Conservation (phyloP, 108 stramenopile species). For the Cyclotella choctawhatcheeana region DNA sequence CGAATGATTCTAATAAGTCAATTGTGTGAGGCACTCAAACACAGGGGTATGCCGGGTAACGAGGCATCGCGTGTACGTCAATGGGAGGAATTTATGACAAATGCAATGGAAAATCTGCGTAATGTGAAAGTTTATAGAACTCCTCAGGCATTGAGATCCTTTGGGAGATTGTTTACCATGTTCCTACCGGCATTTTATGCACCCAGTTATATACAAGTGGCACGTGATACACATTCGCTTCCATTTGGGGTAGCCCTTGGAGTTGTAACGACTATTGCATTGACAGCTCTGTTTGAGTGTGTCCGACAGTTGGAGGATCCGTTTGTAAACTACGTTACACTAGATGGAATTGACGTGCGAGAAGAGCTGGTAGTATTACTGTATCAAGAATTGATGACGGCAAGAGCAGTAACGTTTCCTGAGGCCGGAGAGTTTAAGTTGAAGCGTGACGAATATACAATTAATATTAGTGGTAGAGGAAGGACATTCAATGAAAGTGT, state of each 20-base stretch:
- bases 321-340: conserved; percentile 50
- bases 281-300: conserved; percentile 50
- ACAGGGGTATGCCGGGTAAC: conserved; percentile 47
- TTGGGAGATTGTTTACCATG: conserved; percentile 61
- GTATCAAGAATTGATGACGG: conserved; percentile 54
- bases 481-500: neutral
- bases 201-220: conserved; percentile 69
- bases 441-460: conserved; percentile 17
- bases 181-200: conserved; percentile 67
- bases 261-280: conserved; percentile 57
- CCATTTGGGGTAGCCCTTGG: conserved; percentile 65
- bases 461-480: neutral
- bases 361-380: conserved; percentile 51
- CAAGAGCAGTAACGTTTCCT: conserved; percentile 40
- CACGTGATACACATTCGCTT: conserved; percentile 61
- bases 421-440: conserved; percentile 41
- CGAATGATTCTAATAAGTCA: conserved; percentile 49
- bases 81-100: conserved; percentile 53
- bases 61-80: conserved; percentile 61
- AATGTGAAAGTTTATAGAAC: conserved; percentile 69
- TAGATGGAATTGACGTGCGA: conserved; percentile 72
- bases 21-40: conserved; percentile 53
- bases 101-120: conserved; percentile 54
- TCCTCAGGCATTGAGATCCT: conserved; percentile 62
- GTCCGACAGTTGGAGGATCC: conserved; percentile 50